Evolutionary conservation across 176 grass and related monocot species (phyloP), one percentile per base, ranked within the genome.

Genomic region (Cocos nucifera): DNA sequence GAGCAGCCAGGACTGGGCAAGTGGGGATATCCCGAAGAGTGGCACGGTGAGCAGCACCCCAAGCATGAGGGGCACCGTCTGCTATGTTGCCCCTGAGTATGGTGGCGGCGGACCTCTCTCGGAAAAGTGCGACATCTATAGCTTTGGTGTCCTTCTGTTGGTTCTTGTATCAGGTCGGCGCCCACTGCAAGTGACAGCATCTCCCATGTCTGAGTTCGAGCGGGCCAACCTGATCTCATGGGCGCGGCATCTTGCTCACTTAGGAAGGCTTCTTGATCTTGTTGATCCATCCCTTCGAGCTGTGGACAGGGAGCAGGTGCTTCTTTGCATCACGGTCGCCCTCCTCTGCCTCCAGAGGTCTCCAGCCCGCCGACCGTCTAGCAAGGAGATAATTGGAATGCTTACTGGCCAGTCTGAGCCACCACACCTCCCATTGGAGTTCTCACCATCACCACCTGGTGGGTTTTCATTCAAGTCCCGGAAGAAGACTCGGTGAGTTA

Each of bases 81-180:
- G 93, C 73, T 98, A 98, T 78, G 93, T 92, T 24, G 93, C 93
- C 51, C 93, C 93, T n/a, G 93, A 98, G 61, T 86, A 92, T 0
- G 78, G 81, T 49, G 81, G 87, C 0, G 87, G 93, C 10, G 87
- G 84, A n/a, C 84, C 81, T 25, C 76, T 92, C 64, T 98, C 87
- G 22, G 93, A 92, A 98, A 98, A n/a, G 72, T 98, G 93, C 24
- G 93, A 98, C 67, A 91, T 98, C 57, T 98, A 98, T 53, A 98
- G 93, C 56, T 98, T 85, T 14, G 93, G 93, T 50, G 87, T 98
- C 27, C 52, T 98, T 53, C 52, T 98, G 28, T 59, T 92, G 62
- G 93, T 98, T 73, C 80, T 92, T 32, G 81, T 92, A 49, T 92
- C 93, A 58, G 93, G 93, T 49, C 79, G 93, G 51, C 79, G 93